These are phyloP conservation scores for Kuraishia borneana DNA, from an alignment of 805 yeast genomes.

Conservation along the genomic window DNA sequence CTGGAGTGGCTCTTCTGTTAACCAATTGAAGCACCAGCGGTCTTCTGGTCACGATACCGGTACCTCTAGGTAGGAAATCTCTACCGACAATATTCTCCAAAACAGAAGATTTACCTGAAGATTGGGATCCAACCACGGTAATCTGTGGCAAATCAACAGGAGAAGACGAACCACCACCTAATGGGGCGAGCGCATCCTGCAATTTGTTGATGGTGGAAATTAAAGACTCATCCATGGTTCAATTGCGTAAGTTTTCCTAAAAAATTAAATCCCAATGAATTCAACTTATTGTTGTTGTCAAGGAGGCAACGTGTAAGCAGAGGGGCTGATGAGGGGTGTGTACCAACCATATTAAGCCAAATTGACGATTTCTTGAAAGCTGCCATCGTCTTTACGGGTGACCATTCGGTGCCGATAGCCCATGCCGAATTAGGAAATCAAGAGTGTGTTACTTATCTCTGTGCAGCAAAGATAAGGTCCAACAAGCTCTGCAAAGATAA, in stretches of 20 bases:
- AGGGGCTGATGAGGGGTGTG: background rate
- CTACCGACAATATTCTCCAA: slow-evolving; percentile 86
- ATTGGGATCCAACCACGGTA: slow-evolving; percentile 91
- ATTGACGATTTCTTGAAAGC: background rate
- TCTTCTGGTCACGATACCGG: slow-evolving; percentile 87
- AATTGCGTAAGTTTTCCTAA: background rate
- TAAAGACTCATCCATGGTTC: slow-evolving; percentile 59
- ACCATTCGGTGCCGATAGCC: background rate
- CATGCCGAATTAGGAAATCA: background rate
- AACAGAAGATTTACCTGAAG: slow-evolving; percentile 82
- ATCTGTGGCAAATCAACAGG: slow-evolving; percentile 90
- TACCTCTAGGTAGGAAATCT: slow-evolving; percentile 85
- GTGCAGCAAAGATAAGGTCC: too few relatives aligned
- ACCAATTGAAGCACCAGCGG: slow-evolving; percentile 77
- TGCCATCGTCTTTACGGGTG: background rate
- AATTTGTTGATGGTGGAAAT: slow-evolving; percentile 81
- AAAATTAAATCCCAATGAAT: background rate
- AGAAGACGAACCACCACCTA: slow-evolving; percentile 83
- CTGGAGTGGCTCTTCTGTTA: slow-evolving; percentile 39
- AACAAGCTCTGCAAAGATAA: too few relatives aligned
- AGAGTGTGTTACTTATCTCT: too few relatives aligned
- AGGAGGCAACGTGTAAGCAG: background rate
- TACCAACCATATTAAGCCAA: background rate
- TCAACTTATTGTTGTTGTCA: background rate
- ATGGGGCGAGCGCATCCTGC: slow-evolving; percentile 94